Base-by-base conservation (phyloP, 2,329 filamentous ascomycete genomes). In the Ceratocystis smalleyi region DNA sequence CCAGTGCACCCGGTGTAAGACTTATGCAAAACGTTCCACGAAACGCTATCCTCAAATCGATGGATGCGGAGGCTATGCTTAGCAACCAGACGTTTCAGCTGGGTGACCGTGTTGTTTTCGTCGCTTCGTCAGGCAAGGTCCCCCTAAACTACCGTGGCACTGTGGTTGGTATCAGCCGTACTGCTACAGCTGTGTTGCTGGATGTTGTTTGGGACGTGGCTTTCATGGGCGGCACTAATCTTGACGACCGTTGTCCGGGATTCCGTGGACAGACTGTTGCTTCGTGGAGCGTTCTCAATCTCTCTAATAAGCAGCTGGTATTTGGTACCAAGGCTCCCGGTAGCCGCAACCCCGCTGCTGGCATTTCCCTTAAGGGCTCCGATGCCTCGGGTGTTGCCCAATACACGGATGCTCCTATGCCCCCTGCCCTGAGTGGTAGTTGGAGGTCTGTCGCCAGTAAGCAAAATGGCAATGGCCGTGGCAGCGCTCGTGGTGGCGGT, bases 211-310 rank as follows among this genome's bases (percentile, higher is more conserved):
- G 96, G 75, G 95, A 99, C 73, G 83, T 84, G 12, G 88, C 90
- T 0, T 99, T 99, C 75, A 97, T 99, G 91, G 95, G 91, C 71
- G 94, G 94, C 68, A 96, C 91, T 1, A 94, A 89, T 0, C 81
- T 99, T 17, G 88, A 89, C 66, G 91, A 91, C 65, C 86, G 94
- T 66, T 96, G 92, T 72, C 90, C 91, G 30, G 85, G 89, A 45
- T 99, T 99, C 83, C 85, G 92, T 43, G 94, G 94, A 62, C 91
- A 94, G 73, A 96, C 94, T 0, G 91, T 99, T 3, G 84, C 90
- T 1, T 83, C 87, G 5, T 87, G 88, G n/a, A 88, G 89, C 0
- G 91, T 97, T 1, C 81, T 99, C 43, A 99, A 99, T 75, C 78
- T 95, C 65, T 86, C 86, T 1, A 80, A 91, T 71, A 86, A 83